Conservation (phyloP, 495 filamentous ascomycete species). For the Neurospora sp. region DNA sequence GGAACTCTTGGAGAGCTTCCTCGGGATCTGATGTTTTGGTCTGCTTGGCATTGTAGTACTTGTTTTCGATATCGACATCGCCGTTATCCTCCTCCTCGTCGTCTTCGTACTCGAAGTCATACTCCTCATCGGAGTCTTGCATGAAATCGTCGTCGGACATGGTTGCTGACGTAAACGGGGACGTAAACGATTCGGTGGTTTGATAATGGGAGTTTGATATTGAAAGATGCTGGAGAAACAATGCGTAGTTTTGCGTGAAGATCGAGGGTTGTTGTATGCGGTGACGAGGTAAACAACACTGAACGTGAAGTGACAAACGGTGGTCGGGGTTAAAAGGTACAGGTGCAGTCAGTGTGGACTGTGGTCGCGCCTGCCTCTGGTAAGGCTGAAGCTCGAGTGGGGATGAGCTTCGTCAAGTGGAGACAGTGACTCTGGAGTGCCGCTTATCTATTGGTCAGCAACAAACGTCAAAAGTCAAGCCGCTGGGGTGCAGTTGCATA, state of each 20-base stretch:
- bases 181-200: background rate
- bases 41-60: slow-evolving; percentile 99
- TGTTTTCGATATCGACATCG: slow-evolving; percentile 95
- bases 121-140: slow-evolving; percentile 95
- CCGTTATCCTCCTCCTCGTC: slow-evolving; percentile 82
- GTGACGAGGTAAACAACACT: background rate
- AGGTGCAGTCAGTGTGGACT: background rate
- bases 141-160: slow-evolving; percentile 99
- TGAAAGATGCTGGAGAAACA: background rate
- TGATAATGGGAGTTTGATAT: background rate
- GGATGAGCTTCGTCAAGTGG: slow-evolving; percentile 1
- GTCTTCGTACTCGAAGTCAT: slow-evolving; percentile 93
- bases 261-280: background rate
- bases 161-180: background rate
- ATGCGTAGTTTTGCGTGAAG: background rate
- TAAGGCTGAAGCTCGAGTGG: slow-evolving; percentile 16
- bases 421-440: slow-evolving; percentile 12
- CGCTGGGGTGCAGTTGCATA: background rate
- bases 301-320: background rate
- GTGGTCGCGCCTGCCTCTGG: background rate
- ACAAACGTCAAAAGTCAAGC: background rate
- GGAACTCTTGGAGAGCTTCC: slow-evolving; percentile 83
- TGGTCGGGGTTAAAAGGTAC: background rate
- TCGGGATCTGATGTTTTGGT: slow-evolving; percentile 80
- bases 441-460: slow-evolving; percentile 13